Evolutionary conservation across 805 yeast species (phyloP).

Genomic region (Candida takata): DNA sequence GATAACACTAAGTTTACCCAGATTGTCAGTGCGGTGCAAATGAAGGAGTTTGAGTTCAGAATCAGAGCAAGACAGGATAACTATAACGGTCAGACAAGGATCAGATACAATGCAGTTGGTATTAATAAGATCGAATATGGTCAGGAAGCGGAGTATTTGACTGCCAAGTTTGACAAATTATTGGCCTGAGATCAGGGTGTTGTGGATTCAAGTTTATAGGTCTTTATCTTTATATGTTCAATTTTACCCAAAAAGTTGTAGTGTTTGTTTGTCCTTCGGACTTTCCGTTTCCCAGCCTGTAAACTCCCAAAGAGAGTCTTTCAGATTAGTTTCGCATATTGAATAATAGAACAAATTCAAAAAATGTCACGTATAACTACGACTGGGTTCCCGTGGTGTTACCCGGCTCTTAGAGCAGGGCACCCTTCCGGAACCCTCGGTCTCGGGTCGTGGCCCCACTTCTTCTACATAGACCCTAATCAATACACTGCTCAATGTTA

Average conservation of each 20-base stretch:
- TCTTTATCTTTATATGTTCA: background rate
- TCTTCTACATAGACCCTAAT: too few relatives aligned
- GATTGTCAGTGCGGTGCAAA: slow-evolving; percentile 42
- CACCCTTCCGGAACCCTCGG: too few relatives aligned
- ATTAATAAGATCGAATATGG: slow-evolving; percentile 46
- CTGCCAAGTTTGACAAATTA: slow-evolving; percentile 26
- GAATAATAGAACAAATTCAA: too few relatives aligned
- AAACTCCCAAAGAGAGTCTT: too few relatives aligned
- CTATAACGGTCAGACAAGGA: slow-evolving; percentile 71
- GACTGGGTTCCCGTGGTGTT: too few relatives aligned
- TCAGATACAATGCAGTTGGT: slow-evolving; percentile 63
- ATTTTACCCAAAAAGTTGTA: background rate
- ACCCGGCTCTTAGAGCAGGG: too few relatives aligned
- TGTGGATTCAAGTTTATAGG: too few relatives aligned
- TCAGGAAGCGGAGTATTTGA: slow-evolving; percentile 54
- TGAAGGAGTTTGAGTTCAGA: slow-evolving; percentile 69
- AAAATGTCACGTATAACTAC: too few relatives aligned
- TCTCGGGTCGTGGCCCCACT: too few relatives aligned
- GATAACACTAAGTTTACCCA: slow-evolving; percentile 40
- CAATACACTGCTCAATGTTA: too few relatives aligned
- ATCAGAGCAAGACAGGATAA: slow-evolving; percentile 77
- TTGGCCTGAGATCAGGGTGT: slow-evolving; percentile 10
- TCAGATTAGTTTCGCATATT: too few relatives aligned
- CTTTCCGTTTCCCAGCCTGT: too few relatives aligned
- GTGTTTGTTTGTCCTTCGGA: background rate